Evolutionary conservation across 129 eudicot species (phyloP), one percentile per base, ranked within the genome.

Genomic region (Flaveria ramosissima): DNA sequence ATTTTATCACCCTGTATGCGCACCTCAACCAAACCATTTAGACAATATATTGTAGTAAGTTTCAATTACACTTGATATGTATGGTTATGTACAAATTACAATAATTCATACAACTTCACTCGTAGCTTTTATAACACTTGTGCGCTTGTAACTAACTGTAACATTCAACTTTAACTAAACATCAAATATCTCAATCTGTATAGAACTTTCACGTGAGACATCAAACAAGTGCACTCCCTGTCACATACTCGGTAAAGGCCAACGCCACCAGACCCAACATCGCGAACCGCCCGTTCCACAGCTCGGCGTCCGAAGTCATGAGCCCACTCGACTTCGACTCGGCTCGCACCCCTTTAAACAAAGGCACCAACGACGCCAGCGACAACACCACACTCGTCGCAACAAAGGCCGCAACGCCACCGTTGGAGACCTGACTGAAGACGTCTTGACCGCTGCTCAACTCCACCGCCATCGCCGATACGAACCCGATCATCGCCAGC

Each of bases 221-320:
- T 60, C 78, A 88, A 0, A 92, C 89, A 48, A 92, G 93, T 4
- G 94, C 89, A 21, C 88, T 77, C 7, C 96, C 96, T 3, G 69
- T 86, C 2, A 90, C 83, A 69, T 23, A 93, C 76, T 93, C 97
- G 0, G 98, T 90, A 15, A 93, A 81, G 27, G 92, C 98, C 89
- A 93, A 64, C n/a, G 91, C 96, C 13, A 93, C 85, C 59, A 93
- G 77, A 20, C 98, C 97, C 78, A 93, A 71, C 96, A 92, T 92
- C 1, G 98, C 96, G 70, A 84, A 45, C 59, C 98, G 84, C 3
- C 98, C 96, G 20, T 92, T 92, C 94, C 92, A 88, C 23, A 92
- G 56, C 85, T 92, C 98, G 2, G 96, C 98, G 72, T 93, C 95
- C 0, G 98, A 79, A 0, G 82, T 86, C 97, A 93, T 90, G 19